phyloP scores from a whole-genome alignment of 2,329 filamentous ascomycete species.

The Pyrenophora seminiperda region DNA sequence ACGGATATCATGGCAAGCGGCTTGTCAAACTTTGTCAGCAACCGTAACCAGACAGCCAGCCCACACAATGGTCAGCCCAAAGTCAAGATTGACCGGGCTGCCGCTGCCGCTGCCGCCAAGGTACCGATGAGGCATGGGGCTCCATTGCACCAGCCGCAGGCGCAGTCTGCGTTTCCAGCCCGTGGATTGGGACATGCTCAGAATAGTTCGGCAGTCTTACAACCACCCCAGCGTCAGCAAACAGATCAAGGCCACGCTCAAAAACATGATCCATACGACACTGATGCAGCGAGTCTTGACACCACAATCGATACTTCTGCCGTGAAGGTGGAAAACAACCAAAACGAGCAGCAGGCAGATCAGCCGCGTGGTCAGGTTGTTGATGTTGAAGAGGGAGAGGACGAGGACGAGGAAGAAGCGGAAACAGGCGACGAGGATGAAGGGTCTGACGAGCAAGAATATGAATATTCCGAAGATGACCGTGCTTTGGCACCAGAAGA shows the following conservation, averaged over 20 bases:
- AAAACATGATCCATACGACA: conserved; percentile 40
- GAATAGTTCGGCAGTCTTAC: conserved; percentile 17
- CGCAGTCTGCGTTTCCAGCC: conserved; percentile 3
- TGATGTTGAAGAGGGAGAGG: conserved; percentile 16
- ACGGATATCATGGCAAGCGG: conserved; percentile 24
- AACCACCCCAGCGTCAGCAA: conserved; percentile 19
- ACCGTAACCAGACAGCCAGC: conserved; percentile 20
- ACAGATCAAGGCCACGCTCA: conserved; percentile 18
- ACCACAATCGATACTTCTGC: conserved; percentile 37
- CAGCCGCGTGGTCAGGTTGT: conserved; percentile 15
- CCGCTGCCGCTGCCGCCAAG: conserved; percentile 31
- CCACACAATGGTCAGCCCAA: conserved; percentile 19
- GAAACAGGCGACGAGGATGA: conserved; percentile 8
- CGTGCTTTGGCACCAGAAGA: conserved; percentile 4
- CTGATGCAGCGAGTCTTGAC: conserved; percentile 47
- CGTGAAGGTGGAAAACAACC: conserved; percentile 25
- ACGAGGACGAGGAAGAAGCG: conserved; percentile 10
- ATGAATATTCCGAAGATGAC: neutral
- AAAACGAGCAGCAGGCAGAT: conserved; percentile 11
- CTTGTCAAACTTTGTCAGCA: conserved; percentile 20
- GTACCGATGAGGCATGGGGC: conserved; percentile 17
- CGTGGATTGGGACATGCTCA: conserved; percentile 18
- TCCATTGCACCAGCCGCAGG: conserved; percentile 18
- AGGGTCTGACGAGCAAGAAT: neutral
- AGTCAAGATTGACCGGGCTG: conserved; percentile 20